A percentile compares a stretch with the other conserved stretches of the same genome.
These are phyloP conservation scores for Yarrowia deformans DNA, from an alignment of 805 yeast species.

Conservation along the genomic window DNA sequence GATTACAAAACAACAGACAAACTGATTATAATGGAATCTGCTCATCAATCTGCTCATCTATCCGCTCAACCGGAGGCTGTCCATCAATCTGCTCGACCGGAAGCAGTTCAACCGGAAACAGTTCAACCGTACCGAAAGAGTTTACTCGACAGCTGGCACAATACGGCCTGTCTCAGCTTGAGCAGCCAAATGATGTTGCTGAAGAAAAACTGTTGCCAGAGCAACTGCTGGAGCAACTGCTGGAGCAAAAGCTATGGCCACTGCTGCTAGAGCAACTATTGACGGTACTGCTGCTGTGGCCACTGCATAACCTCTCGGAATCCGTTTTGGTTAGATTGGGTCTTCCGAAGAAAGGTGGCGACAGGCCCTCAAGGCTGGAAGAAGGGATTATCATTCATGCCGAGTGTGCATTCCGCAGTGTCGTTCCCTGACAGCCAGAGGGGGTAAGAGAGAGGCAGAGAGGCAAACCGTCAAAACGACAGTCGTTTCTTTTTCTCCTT, in stretches of 20 bases:
- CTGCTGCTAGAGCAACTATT: too few relatives aligned
- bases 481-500: constrained; percentile 8
- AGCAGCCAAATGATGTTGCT: neutral
- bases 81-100: too few relatives aligned
- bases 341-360: neutral
- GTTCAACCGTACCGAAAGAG: neutral
- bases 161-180: neutral
- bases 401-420: constrained; percentile 24
- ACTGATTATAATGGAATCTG: too few relatives aligned
- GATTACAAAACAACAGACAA: too few relatives aligned
- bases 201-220: too few relatives aligned
- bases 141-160: neutral
- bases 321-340: constrained; percentile 1
- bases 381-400: constrained; percentile 1
- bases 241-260: too few relatives aligned
- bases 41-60: too few relatives aligned
- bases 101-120: too few relatives aligned
- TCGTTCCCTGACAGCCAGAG: neutral
- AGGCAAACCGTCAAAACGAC: neutral
- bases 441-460: too few relatives aligned
- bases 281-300: too few relatives aligned
- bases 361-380: neutral
- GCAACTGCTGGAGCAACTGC: too few relatives aligned
- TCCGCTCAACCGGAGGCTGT: too few relatives aligned
- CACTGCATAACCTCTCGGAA: constrained; percentile 7